phyloP scores from a whole-genome alignment of 2,329 filamentous ascomycete species.

The Diaporthe amygdali region DNA sequence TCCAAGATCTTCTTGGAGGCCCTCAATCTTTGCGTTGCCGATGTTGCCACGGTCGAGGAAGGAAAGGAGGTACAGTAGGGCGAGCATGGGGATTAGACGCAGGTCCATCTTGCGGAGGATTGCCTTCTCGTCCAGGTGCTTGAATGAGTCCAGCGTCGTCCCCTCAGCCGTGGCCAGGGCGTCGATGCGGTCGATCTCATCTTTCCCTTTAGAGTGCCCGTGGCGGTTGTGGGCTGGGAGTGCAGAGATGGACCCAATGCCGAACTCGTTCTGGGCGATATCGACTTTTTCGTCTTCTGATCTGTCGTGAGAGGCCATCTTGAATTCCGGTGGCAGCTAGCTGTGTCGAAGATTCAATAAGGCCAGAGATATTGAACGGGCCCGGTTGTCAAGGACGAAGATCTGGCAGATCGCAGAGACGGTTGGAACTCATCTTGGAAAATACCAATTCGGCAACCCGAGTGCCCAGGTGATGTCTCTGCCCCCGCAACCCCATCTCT shows the following conservation, averaged over 20 bases:
- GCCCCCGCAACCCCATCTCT: not conserved
- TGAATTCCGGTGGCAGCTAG: not conserved
- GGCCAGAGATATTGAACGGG: not conserved
- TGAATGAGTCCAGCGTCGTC: constrained; percentile 31
- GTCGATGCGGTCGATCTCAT: constrained; percentile 27
- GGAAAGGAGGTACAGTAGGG: constrained; percentile 70
- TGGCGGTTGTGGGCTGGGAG: not conserved
- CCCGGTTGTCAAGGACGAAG: not conserved
- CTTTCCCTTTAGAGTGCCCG: not conserved
- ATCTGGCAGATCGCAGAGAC: not conserved
- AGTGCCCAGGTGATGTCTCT: not conserved
- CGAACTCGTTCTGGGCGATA: constrained; percentile 19
- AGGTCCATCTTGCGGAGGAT: constrained; percentile 64
- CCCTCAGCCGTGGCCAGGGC: constrained; percentile 23
- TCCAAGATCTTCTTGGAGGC: constrained; percentile 54
- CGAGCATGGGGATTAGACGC: constrained; percentile 65
- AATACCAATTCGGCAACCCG: not conserved
- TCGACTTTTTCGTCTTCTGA: constrained; percentile 14
- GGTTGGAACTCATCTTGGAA: not conserved
- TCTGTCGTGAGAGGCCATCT: not conserved
- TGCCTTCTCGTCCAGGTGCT: constrained; percentile 59
- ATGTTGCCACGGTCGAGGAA: constrained; percentile 73
- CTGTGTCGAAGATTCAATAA: not conserved
- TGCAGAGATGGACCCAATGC: not conserved
- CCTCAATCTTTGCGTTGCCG: constrained; percentile 70